Evolutionary conservation across 2,329 filamentous ascomycete species (phyloP).

Genomic region (Trichoderma oligosporum): DNA sequence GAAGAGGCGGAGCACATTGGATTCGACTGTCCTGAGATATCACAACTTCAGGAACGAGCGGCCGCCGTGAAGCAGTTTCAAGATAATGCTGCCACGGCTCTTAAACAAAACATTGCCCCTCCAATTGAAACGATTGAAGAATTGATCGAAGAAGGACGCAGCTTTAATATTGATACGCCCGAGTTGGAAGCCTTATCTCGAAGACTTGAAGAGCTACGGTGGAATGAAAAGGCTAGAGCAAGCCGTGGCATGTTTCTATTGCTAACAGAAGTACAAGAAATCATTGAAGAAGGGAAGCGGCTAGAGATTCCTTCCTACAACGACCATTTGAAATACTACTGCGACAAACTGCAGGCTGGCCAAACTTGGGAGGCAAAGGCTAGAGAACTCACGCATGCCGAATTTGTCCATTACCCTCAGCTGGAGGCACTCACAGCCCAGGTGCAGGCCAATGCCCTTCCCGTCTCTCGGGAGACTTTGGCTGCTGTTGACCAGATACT

Average conservation of each 20-base stretch:
- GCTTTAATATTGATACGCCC: conserved; percentile 86
- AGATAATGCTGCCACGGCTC: conserved; percentile 64
- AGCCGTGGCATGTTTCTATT: conserved; percentile 63
- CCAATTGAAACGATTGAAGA: conserved; percentile 78
- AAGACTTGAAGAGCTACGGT: conserved; percentile 79
- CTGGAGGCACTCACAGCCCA: conserved; percentile 87
- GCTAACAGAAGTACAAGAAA: conserved; percentile 71
- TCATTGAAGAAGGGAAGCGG: conserved; percentile 73
- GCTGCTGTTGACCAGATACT: conserved; percentile 84
- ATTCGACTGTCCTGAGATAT: conserved; percentile 91
- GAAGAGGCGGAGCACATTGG: conserved; percentile 79
- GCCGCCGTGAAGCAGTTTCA: conserved; percentile 83
- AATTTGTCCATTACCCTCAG: conserved; percentile 89
- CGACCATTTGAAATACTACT: conserved; percentile 71
- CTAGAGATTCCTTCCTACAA: conserved; percentile 77
- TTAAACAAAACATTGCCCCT: conserved; percentile 61
- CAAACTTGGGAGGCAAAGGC: conserved; percentile 91
- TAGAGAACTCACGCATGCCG: conserved; percentile 86
- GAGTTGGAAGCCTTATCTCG: conserved; percentile 80
- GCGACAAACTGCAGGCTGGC: conserved; percentile 71
- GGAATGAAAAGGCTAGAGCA: conserved; percentile 73
- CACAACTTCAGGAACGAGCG: conserved; percentile 77
- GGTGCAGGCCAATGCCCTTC: conserved; percentile 64
- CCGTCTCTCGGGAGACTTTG: conserved; percentile 78
- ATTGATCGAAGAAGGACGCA: conserved; percentile 81